Percentiles rank a stretch among this genome's conserved stretches.
phyloP scores from a whole-genome alignment of 176 grass and related monocot genomes.

The Ananas comosus region DNA sequence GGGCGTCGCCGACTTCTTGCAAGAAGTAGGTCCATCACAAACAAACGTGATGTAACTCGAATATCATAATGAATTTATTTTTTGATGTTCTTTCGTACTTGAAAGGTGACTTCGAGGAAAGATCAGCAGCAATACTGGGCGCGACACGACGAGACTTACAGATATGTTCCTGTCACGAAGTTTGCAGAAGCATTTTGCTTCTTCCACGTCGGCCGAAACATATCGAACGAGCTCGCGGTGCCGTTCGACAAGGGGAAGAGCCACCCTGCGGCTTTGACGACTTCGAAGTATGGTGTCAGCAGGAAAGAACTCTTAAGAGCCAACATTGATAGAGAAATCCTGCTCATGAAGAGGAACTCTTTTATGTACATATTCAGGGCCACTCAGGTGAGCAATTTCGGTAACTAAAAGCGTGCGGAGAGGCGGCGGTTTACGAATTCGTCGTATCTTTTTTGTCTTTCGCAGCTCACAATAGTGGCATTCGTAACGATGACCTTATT shows the following conservation, averaged over 20 bases:
- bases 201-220: constrained; percentile 45
- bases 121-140: constrained; percentile 79
- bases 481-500: constrained; percentile 64
- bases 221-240: constrained; percentile 35
- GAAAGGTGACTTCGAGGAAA: constrained; percentile 68
- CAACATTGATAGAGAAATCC: constrained; percentile 46
- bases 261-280: constrained; percentile 57
- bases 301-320: constrained; percentile 60
- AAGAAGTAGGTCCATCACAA: constrained; percentile 40
- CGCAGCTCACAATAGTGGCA: constrained; percentile 34
- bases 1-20: constrained; percentile 69
- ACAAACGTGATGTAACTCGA: too few species aligned
- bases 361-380: constrained; percentile 64
- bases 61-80: too few species aligned
- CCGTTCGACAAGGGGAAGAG: constrained; percentile 52
- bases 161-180: constrained; percentile 48
- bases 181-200: constrained; percentile 62
- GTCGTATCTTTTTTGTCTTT: background rate
- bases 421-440: background rate
- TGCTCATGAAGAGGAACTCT: constrained; percentile 72
- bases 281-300: constrained; percentile 47
- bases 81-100: background rate
- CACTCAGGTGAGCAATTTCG: constrained; percentile 34
- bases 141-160: constrained; percentile 42
- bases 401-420: background rate